Base-by-base conservation (phyloP, 179 eudicot species). In the Camellia oleifera region DNA sequence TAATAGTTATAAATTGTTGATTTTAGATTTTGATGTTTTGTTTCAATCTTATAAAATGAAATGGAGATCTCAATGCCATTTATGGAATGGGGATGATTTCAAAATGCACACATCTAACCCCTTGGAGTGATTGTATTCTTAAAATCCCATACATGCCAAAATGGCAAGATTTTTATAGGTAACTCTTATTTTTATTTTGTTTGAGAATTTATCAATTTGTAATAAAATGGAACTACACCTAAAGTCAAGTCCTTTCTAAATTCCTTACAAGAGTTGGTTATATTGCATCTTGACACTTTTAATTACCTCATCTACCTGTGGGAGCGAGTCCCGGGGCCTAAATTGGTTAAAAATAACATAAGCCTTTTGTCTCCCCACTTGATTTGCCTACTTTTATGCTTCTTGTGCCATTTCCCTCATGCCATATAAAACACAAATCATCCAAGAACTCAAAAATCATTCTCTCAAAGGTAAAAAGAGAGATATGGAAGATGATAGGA, bases 331-430 rank as follows among this genome's bases (percentile, higher is more conserved):
- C 82, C 84, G 81, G 18, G 78, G 32, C 42, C 69, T 63, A 75
- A 61, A 61, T 12, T 78, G 86, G 91, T 75, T 12, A 81, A 69
- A 72, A 75, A 61, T 20, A 80, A 75, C 80, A 74, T 61, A 68
- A 72, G 75, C 83, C 77, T 76, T 77, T 67, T 60, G 32, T 58
- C 69, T 76, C 40, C 80, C 80, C 79, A 76, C 87, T 82, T 82
- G 77, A 80, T 58, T 80, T 63, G 91, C 90, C 91, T 89, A 81
- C 23, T 80, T 85, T 83, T 78, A 32, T 83, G 91, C 86, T 85
- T 72, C 14, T 80, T 68, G 8, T 84, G 83, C 82, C 88, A 82
- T 80, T 62, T 85, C 68, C 52, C 82, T 71, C 74, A 52, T 67
- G 69, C 74, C 54, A 17, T 11, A 56, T 71, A 73, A 20, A 54